These are phyloP conservation scores for Chalciporus piperatus DNA, from an alignment of 768 basidiomycete species.

Conservation along the genomic window DNA sequence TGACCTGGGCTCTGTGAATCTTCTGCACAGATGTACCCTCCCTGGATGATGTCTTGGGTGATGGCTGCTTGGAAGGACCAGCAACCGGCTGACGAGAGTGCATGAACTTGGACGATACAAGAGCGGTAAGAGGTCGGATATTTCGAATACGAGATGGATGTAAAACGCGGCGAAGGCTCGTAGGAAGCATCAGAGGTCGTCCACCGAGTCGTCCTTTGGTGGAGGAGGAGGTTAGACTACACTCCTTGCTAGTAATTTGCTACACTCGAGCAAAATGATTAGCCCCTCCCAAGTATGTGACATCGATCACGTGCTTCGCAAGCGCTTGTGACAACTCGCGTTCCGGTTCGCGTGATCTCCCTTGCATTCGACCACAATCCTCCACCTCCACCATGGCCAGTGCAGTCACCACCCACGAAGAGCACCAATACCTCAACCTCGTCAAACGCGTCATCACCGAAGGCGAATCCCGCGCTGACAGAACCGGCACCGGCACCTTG, in stretches of 20 bases:
- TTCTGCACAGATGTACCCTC: slow-evolving; percentile 10
- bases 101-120: not conserved
- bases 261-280: not conserved
- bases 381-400: not conserved
- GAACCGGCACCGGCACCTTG: slow-evolving; percentile 93
- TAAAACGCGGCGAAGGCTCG: slow-evolving; percentile 5
- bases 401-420: slow-evolving; percentile 58
- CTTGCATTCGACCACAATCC: slow-evolving; percentile 9
- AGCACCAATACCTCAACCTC: slow-evolving; percentile 85
- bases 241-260: too few relatives aligned
- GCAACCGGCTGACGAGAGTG: not conserved
- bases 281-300: slow-evolving; percentile 12
- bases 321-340: slow-evolving; percentile 2
- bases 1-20: slow-evolving; percentile 21
- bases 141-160: not conserved
- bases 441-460: slow-evolving; percentile 70
- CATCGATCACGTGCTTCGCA: slow-evolving; percentile 13
- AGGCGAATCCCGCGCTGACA: slow-evolving; percentile 81
- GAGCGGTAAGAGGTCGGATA: not conserved
- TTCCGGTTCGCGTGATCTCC: slow-evolving; percentile 2
- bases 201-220: too few relatives aligned
- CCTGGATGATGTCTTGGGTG: not conserved
- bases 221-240: too few relatives aligned
- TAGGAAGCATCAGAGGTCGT: slow-evolving; percentile 3
- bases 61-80: not conserved